Evolutionary conservation across 768 basidiomycete genomes (phyloP).

Genomic region (Podaxis mareebaensis): DNA sequence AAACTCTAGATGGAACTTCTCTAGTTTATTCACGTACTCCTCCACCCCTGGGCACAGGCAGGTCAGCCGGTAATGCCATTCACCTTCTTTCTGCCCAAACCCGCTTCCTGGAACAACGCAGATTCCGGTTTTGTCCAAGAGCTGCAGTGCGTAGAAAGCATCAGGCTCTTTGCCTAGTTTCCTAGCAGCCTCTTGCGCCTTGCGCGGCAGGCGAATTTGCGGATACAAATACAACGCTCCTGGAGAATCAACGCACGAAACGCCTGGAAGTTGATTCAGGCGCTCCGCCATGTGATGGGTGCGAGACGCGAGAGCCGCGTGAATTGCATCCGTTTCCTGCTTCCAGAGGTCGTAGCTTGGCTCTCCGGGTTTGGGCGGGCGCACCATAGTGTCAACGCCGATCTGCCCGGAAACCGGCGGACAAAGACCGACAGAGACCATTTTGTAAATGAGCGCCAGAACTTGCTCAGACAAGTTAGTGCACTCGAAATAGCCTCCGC

Average conservation of each 20-base stretch:
- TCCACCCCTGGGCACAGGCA: slow-evolving; percentile 95
- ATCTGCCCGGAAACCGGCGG: slow-evolving; percentile 91
- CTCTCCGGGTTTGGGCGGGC: slow-evolving; percentile 78
- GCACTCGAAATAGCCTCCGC: slow-evolving; percentile 96
- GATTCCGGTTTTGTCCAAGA: slow-evolving; percentile 90
- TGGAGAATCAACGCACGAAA: slow-evolving; percentile 86
- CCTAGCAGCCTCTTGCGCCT: slow-evolving; percentile 73
- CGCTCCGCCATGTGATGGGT: slow-evolving; percentile 72
- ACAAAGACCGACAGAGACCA: slow-evolving; percentile 89
- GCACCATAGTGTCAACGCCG: slow-evolving; percentile 92
- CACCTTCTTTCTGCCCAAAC: slow-evolving; percentile 90
- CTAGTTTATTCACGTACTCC: slow-evolving; percentile 85
- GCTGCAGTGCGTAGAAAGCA: slow-evolving; percentile 79
- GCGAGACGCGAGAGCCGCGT: slow-evolving; percentile 69
- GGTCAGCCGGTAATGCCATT: slow-evolving; percentile 90
- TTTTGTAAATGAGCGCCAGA: slow-evolving; percentile 91
- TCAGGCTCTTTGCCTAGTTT: slow-evolving; percentile 80
- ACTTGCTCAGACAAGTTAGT: slow-evolving; percentile 78
- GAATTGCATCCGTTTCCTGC: slow-evolving; percentile 80
- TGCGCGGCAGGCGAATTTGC: slow-evolving; percentile 68
- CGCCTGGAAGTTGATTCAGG: slow-evolving; percentile 84
- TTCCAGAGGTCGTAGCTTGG: slow-evolving; percentile 80
- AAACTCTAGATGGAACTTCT: slow-evolving; percentile 42
- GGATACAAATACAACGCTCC: slow-evolving; percentile 97
- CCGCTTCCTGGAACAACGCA: slow-evolving; percentile 93